These are phyloP conservation scores for Penicillium paneum DNA, from an alignment of 2,329 filamentous ascomycete species.

Conservation along the genomic window DNA sequence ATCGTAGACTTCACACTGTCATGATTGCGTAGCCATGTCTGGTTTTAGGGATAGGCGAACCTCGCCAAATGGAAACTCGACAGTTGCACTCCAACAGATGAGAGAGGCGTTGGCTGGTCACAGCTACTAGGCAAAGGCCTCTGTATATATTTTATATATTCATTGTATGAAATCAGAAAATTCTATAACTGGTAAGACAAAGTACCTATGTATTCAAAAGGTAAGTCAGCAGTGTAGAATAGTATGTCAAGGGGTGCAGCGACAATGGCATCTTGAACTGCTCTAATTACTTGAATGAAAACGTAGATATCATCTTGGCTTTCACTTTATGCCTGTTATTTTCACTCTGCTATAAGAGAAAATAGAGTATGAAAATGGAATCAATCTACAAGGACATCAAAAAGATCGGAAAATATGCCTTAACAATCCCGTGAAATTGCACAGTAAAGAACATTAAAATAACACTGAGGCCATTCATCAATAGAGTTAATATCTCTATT, in stretches of 20 bases:
- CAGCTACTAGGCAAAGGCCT: background rate
- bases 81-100: background rate
- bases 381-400: background rate
- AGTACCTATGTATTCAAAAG: background rate
- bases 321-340: background rate
- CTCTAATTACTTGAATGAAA: background rate
- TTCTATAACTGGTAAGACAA: background rate
- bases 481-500: background rate
- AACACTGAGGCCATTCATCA: background rate
- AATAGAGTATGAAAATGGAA: background rate
- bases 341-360: background rate
- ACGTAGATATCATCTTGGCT: background rate
- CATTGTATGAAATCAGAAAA: background rate
- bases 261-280: background rate
- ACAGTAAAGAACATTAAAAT: background rate
- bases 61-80: background rate
- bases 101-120: background rate
- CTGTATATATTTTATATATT: background rate
- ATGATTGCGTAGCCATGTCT: background rate
- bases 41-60: background rate
- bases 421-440: background rate
- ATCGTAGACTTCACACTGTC: background rate
- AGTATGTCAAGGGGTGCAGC: background rate
- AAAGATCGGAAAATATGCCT: background rate
- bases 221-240: background rate